These are phyloP conservation scores for Xylaria sp. DNA, from an alignment of 2,329 filamentous ascomycete genomes.

Conservation along the genomic window DNA sequence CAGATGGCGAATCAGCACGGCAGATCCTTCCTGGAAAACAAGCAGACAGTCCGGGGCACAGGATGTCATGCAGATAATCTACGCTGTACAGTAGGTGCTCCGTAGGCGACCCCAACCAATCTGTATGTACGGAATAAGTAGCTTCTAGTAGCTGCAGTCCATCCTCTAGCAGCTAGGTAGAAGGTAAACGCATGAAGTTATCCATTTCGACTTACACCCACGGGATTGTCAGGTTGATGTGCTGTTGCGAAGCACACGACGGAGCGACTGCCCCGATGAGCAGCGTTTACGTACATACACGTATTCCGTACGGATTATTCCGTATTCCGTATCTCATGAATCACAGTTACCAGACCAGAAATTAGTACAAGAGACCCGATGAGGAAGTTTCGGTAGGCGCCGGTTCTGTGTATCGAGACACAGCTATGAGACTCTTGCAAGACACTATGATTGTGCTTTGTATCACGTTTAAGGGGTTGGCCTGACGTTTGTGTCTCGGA, in stretches of 20 bases:
- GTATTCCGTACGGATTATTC: background rate
- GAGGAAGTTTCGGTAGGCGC: constrained; percentile 17
- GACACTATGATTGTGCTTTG: background rate
- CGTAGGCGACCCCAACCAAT: constrained; percentile 13
- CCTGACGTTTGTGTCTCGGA: constrained; percentile 1
- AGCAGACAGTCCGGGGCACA: constrained; percentile 1
- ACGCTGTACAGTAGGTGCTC: too few relatives aligned
- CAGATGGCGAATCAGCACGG: background rate
- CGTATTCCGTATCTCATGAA: too few relatives aligned
- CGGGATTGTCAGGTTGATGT: background rate
- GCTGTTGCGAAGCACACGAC: background rate
- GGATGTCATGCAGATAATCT: constrained; percentile 15
- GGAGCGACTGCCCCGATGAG: background rate
- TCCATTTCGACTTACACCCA: too few relatives aligned
- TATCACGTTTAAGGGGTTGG: background rate
- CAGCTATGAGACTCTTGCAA: constrained; percentile 20
- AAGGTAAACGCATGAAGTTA: too few relatives aligned
- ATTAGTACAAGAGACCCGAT: constrained; percentile 6
- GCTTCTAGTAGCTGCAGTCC: background rate
- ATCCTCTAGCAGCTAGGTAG: background rate
- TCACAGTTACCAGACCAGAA: background rate
- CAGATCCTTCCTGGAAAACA: background rate
- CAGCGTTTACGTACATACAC: background rate
- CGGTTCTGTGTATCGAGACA: constrained; percentile 25
- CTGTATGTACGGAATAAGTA: background rate